These are phyloP conservation scores for Rhodotorula graminis DNA, from an alignment of 768 basidiomycete genomes.

Conservation along the genomic window DNA sequence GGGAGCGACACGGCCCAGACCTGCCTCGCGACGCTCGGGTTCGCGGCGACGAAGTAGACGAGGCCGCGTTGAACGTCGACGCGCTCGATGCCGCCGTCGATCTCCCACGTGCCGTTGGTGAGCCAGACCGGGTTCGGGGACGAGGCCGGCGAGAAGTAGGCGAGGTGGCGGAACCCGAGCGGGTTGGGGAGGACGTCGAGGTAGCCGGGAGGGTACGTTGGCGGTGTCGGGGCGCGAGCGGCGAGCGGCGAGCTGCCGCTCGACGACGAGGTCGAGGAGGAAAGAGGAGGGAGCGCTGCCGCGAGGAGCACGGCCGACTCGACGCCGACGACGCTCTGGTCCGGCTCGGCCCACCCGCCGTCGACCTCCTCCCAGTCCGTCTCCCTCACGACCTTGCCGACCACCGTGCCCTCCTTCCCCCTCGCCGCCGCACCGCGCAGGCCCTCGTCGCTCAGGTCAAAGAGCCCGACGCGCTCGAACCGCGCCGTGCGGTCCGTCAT, in stretches of 20 bases:
- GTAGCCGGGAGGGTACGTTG: constrained; percentile 54
- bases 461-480: constrained; percentile 71
- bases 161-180: constrained; percentile 84
- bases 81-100: constrained; percentile 65
- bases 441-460: constrained; percentile 51
- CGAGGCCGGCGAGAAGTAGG: constrained; percentile 74
- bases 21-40: constrained; percentile 74
- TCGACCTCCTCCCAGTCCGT: constrained; percentile 86
- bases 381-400: constrained; percentile 61
- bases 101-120: constrained; percentile 86
- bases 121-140: constrained; percentile 70
- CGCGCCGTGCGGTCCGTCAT: constrained; percentile 81
- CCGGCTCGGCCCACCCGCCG: constrained; percentile 88
- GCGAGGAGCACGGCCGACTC: constrained; percentile 10
- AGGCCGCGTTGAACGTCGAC: constrained; percentile 64
- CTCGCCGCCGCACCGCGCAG: background rate
- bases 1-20: constrained; percentile 76
- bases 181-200: constrained; percentile 78
- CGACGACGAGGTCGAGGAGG: too few species aligned
- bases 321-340: constrained; percentile 55
- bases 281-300: background rate
- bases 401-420: constrained; percentile 49
- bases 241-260: background rate
- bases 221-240: background rate
- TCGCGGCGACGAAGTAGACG: constrained; percentile 86